Percentiles rank a stretch among this genome's conserved stretches.
Evolutionary conservation across 192 early-diverging fungal genomes (phyloP).

Genomic region (Mortierella antarctica): DNA sequence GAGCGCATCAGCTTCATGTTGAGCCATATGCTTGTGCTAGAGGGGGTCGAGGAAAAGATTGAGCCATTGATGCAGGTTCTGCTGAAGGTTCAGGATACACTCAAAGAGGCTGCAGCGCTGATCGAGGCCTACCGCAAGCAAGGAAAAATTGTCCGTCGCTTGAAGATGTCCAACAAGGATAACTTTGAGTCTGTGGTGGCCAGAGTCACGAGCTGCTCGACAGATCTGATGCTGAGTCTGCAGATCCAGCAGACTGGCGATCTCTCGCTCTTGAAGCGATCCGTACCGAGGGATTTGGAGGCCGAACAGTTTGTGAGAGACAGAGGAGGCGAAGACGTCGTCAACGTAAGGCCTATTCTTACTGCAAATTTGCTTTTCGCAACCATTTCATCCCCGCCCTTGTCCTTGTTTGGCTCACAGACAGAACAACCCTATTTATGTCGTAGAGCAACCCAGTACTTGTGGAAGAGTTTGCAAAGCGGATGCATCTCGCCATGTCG

Average conservation of each 20-base stretch:
- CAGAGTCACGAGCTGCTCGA: slow-evolving; percentile 46
- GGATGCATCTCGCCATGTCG: slow-evolving; percentile 24
- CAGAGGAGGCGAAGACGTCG: slow-evolving; percentile 8
- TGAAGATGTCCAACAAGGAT: slow-evolving; percentile 59
- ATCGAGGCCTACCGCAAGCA: slow-evolving; percentile 60
- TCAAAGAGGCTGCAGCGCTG: slow-evolving; percentile 51
- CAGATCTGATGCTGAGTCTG: slow-evolving; percentile 59
- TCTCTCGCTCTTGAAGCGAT: slow-evolving; percentile 37
- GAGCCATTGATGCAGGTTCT: slow-evolving; percentile 45
- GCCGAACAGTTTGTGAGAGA: slow-evolving; percentile 30
- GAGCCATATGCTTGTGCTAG: slow-evolving; percentile 49
- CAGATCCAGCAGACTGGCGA: slow-evolving; percentile 62
- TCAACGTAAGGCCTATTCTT: slow-evolving; percentile 5
- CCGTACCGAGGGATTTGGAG: slow-evolving; percentile 36
- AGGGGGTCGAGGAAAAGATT: slow-evolving; percentile 12
- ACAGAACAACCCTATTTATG: background rate
- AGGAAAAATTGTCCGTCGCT: slow-evolving; percentile 49
- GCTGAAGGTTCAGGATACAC: slow-evolving; percentile 36
- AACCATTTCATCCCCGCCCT: too few species aligned
- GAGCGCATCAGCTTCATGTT: slow-evolving; percentile 65
- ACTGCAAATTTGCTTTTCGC: too few species aligned
- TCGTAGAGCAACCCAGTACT: slow-evolving; percentile 32
- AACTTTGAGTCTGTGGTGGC: slow-evolving; percentile 46
- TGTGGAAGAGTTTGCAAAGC: slow-evolving; percentile 28
- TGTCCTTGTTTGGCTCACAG: too few species aligned